Conservation (phyloP, 129 eudicot species). For the Flaveria trinervia region DNA sequence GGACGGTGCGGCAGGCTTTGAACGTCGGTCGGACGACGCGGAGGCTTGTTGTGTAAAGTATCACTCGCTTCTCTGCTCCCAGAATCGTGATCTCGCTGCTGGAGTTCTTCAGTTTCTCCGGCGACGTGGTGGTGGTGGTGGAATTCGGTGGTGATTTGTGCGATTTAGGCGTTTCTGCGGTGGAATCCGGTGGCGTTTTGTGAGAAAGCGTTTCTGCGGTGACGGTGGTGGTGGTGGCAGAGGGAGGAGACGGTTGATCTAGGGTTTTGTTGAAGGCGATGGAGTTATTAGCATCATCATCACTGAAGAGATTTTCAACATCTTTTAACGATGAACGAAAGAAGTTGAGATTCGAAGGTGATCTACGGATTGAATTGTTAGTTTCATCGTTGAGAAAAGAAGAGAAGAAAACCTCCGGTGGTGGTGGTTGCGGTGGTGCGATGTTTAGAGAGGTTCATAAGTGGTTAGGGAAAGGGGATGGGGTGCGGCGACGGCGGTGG, state of each 20-base stretch:
- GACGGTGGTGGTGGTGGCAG: no score
- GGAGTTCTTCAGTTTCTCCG: background rate
- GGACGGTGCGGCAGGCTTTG: conserved; percentile 77
- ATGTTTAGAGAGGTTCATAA: conserved; percentile 46
- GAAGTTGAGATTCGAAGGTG: no score
- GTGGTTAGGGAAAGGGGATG: conserved; percentile 49
- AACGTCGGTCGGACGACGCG: conserved; percentile 80
- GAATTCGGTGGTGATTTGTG: no score
- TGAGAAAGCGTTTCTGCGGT: no score
- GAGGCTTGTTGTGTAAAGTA: conserved; percentile 74
- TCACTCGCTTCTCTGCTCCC: conserved; percentile 57
- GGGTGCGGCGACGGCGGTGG: no score
- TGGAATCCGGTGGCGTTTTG: no score
- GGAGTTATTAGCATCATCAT: no score
- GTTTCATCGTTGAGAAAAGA: conserved; percentile 54
- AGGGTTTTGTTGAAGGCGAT: no score
- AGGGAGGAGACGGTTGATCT: no score
- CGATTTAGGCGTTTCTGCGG: no score
- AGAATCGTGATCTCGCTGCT: conserved; percentile 44
- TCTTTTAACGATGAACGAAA: no score
- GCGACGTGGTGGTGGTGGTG: background rate
- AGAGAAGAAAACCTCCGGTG: conserved; percentile 35
- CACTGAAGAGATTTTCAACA: no score
- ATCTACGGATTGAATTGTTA: conserved; percentile 11
- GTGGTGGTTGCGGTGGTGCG: conserved; percentile 29